Evolutionary conservation across 2,329 filamentous ascomycete species (phyloP), one percentile per base, ranked within the genome.

Genomic region (Anthostomella pinea): DNA sequence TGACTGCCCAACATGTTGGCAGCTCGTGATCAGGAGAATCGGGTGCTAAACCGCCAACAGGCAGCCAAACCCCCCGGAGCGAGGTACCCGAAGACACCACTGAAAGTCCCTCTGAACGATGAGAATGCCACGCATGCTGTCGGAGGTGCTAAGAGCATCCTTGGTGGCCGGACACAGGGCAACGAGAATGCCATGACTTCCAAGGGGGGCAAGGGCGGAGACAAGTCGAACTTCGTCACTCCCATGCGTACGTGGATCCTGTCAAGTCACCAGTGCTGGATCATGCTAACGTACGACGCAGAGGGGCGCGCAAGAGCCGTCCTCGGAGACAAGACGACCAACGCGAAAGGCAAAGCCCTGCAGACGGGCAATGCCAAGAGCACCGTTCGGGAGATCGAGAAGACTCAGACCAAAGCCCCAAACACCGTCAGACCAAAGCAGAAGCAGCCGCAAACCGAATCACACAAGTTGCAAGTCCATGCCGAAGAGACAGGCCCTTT

Each of bases 301-400:
- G 80, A 74, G 38, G 75, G 82, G 33, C 79, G 81, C 41, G 82
- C 72, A 41, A 81, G 91, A 54, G 89, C 90, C 23, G 86, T 88
- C 9, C 69, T 98, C 30, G 91, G 91, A 21, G 84, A 87, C 72
- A 98, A 98, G 66, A 97, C 91, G 2, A 97, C 93, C 34, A 98
- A 98, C 63, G 88, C 87, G 35, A 97, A 95, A 69, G 77, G 83
- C 41, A 79, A 72, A 57, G 73, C 72, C 32, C 75, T 81, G 48
- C 81, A 85, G 46, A 82, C 81, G 4, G 77, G 77, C 6, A 81
- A 77, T 19, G 81, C 76, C 20, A 83, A 81, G 52, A 68, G 68
- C 40, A 68, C 71, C 15, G 70, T 74, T 25, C 71, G 74, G n/a
- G n/a, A n/a, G n/a, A n/a, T n/a, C n/a, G n/a, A n/a, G n/a, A n/a